phyloP scores from a whole-genome alignment of 257 asterid species.

The Galeopsis tetrahit region DNA sequence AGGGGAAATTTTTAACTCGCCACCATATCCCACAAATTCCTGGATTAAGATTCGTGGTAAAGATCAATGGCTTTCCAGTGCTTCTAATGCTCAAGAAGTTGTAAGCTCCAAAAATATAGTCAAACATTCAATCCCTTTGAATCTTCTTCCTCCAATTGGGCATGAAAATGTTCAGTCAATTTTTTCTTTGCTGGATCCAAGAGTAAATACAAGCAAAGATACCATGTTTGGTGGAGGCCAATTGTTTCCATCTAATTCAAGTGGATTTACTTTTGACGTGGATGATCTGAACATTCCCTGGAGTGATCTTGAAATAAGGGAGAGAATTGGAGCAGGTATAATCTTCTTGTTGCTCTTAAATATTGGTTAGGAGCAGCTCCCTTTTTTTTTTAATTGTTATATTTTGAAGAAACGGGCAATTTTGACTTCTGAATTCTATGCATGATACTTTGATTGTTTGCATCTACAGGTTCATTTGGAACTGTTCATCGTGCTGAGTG shows the following conservation, averaged over 20 bases:
- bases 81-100: constrained; percentile 47
- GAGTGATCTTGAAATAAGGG: constrained; percentile 85
- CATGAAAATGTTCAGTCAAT: constrained; percentile 49
- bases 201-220: constrained; percentile 44
- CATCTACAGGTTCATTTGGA: constrained; percentile 91
- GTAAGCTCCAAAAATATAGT: constrained; percentile 46
- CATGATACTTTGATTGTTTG: constrained; percentile 29
- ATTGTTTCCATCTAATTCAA: constrained; percentile 46
- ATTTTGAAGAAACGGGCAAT: constrained; percentile 16
- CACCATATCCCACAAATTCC: constrained; percentile 55
- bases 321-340: constrained; percentile 94
- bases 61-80: constrained; percentile 54
- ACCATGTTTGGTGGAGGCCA: constrained; percentile 55
- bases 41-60: constrained; percentile 60
- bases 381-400: background rate
- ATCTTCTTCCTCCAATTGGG: constrained; percentile 46
- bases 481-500: constrained; percentile 98
- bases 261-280: constrained; percentile 61
- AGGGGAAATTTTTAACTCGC: constrained; percentile 45
- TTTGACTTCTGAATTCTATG: constrained; percentile 24
- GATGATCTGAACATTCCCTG: constrained; percentile 87
- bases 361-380: constrained; percentile 23
- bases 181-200: constrained; percentile 48
- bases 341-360: constrained; percentile 31
- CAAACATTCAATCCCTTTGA: constrained; percentile 45